Conservation (phyloP, 164 flowering plant species). For the Nelumbo lutea region DNA sequence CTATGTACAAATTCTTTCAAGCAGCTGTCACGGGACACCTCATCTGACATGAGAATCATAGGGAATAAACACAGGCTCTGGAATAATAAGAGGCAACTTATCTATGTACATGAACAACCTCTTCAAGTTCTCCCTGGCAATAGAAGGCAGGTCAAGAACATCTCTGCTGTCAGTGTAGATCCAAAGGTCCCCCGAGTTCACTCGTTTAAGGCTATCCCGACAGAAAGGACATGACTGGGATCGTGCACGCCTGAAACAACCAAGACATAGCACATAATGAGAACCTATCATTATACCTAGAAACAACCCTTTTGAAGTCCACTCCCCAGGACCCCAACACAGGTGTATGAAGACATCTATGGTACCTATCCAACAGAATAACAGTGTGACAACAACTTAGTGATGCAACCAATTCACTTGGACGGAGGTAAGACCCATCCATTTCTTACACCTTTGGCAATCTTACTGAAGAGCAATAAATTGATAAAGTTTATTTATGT, state of each 20-base stretch:
- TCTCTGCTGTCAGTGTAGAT: constrained; percentile 29
- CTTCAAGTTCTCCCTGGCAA: constrained; percentile 30
- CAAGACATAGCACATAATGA: not conserved
- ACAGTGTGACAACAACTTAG: not conserved
- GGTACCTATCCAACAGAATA: not conserved
- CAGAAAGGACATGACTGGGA: constrained; percentile 57
- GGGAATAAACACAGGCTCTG: constrained; percentile 21
- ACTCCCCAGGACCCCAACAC: not conserved
- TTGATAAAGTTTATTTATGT: too few species aligned
- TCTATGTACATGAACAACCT: constrained; percentile 42
- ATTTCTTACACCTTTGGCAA: too few species aligned
- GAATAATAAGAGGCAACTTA: constrained; percentile 36
- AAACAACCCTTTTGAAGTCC: not conserved
- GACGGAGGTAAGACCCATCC: not conserved
- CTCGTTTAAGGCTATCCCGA: constrained; percentile 39
- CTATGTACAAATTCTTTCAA: not conserved
- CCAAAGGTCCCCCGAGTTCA: constrained; percentile 47
- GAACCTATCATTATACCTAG: not conserved
- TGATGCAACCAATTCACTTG: too few species aligned
- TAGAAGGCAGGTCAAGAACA: constrained; percentile 22
- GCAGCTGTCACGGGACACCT: not conserved
- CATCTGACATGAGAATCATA: constrained; percentile 30
- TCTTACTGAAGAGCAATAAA: too few species aligned
- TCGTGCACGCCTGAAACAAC: constrained; percentile 31
- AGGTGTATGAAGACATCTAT: not conserved